Base-by-base conservation (phyloP, 2,329 filamentous ascomycete genomes). In the Alternaria metachromatica region DNA sequence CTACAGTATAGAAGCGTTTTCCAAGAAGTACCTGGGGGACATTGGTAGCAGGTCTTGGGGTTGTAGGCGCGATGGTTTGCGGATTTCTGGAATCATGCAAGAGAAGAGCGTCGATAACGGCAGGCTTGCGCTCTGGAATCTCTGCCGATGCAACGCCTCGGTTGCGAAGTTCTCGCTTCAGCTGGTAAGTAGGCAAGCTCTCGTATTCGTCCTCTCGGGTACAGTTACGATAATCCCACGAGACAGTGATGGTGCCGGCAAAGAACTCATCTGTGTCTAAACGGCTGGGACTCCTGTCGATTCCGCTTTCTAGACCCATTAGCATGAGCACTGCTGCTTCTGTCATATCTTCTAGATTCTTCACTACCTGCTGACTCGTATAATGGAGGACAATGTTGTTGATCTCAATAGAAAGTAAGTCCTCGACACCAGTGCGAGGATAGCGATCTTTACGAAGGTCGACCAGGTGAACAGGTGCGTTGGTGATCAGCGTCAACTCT, bases 361-460 rank as follows among this genome's bases (percentile, higher is more conserved):
- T 13, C 28, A 6, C 5, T 30, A 13, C 12, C 5, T 30, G 28
- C 12, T 30, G 11, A 30, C 26, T 12, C 10, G 26, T 28, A 12
- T 30, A 33, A 33, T 33, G 28, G 1, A 33, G 28, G 1, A 2
- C 12, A 21, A 13, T 45, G 0, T 1, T 21, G 0, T 45, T 0
- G 18, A 45, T 45, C 11, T 45, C 43, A 21, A 20, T 21, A 45
- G 0, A 45, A 1, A 45, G 18, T 1, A 45, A 21, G 20, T 45
- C 43, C 18, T 45, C 20, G 43, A 45, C 1, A 45, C 43, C 43
- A 45, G 18, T 20, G 18, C 43, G 43, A 45, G 37, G 37, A 18
- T 1, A 41, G n/a, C n/a, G 1, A 41, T 41, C 37, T 3, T 18
- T 0, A 3, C 9, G 37, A 41, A 41, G 15, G n/a, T 41, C 37